A percentile compares a stretch with the other conserved stretches of the same genome.
phyloP scores from a whole-genome alignment of 139 green algal species.

The Chlorella sorokiniana region DNA sequence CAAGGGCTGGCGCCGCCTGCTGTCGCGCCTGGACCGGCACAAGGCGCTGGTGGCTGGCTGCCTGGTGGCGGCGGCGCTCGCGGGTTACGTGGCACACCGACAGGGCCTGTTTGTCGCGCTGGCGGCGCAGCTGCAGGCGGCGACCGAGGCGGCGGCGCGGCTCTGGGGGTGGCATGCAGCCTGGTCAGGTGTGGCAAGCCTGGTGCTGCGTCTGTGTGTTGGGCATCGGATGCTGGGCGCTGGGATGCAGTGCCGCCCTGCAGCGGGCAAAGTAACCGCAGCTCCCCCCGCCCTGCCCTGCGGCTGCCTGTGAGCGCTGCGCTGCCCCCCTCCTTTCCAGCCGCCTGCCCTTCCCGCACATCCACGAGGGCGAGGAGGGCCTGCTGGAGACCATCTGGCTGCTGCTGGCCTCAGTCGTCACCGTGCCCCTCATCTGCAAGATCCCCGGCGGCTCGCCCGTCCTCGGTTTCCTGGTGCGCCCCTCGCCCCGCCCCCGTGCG shows the following conservation, averaged over 20 bases:
- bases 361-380: conserved; percentile 72
- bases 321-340: neutral
- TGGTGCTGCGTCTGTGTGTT: neutral
- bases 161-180: conserved; percentile 15
- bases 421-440: conserved; percentile 87
- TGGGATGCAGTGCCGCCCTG: no score
- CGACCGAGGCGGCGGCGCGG: conserved; percentile 12
- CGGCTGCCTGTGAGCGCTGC: neutral
- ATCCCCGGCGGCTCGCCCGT: conserved; percentile 92
- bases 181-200: conserved; percentile 11
- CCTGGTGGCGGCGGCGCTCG: neutral
- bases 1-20: conserved; percentile 4
- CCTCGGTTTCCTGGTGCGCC: conserved; percentile 91
- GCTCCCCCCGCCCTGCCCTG: neutral
- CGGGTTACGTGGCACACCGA: neutral
- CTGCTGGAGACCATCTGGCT: conserved; percentile 90
- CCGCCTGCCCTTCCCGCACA: conserved; percentile 46
- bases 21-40: conserved; percentile 6
- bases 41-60: neutral
- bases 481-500: no score
- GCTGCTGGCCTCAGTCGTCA: conserved; percentile 83
- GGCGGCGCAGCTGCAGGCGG: conserved; percentile 23
- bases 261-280: no score
- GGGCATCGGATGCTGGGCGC: neutral
- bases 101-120: conserved; percentile 35